A percentile compares a stretch with the other conserved stretches of the same genome.
Conservation (phyloP, 2,329 filamentous ascomycete species). For the Diaporthe eres region DNA sequence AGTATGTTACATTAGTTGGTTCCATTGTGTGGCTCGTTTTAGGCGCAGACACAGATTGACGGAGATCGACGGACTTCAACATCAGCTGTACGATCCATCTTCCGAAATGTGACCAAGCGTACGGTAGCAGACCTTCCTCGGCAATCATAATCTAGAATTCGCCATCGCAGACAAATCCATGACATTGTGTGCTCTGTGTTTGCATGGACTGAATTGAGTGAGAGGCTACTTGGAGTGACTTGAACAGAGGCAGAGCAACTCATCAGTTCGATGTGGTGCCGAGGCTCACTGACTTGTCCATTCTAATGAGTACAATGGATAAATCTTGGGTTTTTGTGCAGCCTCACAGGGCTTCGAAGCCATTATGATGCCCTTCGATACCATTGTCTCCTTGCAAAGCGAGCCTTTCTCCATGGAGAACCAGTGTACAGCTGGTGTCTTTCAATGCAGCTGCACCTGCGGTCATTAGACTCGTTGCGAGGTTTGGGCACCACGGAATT, state of each 20-base stretch:
- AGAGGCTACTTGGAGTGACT: background rate
- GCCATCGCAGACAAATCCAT: background rate
- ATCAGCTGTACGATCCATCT: too few species aligned
- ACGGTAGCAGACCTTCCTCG: background rate
- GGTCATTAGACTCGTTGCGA: background rate
- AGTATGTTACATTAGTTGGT: too few species aligned
- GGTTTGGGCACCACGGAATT: too few species aligned
- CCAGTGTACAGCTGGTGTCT: background rate
- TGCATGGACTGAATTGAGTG: too few species aligned
- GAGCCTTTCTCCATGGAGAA: background rate
- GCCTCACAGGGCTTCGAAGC: background rate
- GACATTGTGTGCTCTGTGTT: background rate
- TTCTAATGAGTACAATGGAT: background rate
- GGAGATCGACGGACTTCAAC: too few species aligned
- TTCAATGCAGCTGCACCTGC: background rate
- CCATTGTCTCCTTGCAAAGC: background rate
- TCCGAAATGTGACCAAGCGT: background rate
- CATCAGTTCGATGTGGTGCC: background rate
- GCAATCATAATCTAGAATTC: background rate
- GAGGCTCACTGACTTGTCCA: background rate
- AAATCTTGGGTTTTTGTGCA: accelerated
- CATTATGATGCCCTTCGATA: background rate
- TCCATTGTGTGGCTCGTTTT: too few species aligned
- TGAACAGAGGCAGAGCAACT: background rate
- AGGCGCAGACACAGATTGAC: too few species aligned